These are phyloP conservation scores for Dothistroma pini DNA, from an alignment of 2,329 filamentous ascomycete genomes.

Conservation along the genomic window DNA sequence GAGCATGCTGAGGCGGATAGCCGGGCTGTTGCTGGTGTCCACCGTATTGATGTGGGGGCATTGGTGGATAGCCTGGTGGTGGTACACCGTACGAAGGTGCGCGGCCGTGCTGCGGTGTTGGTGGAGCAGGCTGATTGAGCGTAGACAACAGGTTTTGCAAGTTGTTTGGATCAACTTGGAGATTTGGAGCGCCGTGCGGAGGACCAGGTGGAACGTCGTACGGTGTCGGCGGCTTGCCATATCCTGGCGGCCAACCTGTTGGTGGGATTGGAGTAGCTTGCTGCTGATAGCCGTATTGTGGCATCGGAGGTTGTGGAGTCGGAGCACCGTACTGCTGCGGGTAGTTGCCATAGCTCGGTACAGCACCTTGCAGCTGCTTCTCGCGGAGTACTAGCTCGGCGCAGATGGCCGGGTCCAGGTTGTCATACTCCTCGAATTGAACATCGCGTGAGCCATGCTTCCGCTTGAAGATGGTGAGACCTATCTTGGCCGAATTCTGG, in stretches of 20 bases:
- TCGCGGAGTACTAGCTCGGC: slow-evolving; percentile 75
- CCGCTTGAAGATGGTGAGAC: slow-evolving; percentile 81
- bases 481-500: slow-evolving; percentile 68
- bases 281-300: slow-evolving; percentile 31
- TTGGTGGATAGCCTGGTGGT: slow-evolving; percentile 16
- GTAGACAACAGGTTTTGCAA: slow-evolving; percentile 67
- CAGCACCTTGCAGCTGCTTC: slow-evolving; percentile 49
- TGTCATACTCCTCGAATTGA: slow-evolving; percentile 81
- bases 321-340: slow-evolving; percentile 10
- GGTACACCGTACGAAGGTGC: slow-evolving; percentile 14
- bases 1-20: slow-evolving; percentile 31
- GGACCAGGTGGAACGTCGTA: slow-evolving; percentile 33
- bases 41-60: slow-evolving; percentile 8
- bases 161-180: slow-evolving; percentile 62
- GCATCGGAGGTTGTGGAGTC: not conserved
- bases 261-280: slow-evolving; percentile 23
- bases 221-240: slow-evolving; percentile 33
- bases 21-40: slow-evolving; percentile 17
- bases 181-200: slow-evolving; percentile 46
- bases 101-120: slow-evolving; percentile 12
- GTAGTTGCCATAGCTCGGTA: slow-evolving; percentile 2
- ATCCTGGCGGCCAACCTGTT: slow-evolving; percentile 14
- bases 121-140: slow-evolving; percentile 42
- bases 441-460: slow-evolving; percentile 70
- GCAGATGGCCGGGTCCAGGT: slow-evolving; percentile 72